Base-by-base conservation (phyloP, 2,329 filamentous ascomycete genomes). In the Botryotinia convoluta region DNA sequence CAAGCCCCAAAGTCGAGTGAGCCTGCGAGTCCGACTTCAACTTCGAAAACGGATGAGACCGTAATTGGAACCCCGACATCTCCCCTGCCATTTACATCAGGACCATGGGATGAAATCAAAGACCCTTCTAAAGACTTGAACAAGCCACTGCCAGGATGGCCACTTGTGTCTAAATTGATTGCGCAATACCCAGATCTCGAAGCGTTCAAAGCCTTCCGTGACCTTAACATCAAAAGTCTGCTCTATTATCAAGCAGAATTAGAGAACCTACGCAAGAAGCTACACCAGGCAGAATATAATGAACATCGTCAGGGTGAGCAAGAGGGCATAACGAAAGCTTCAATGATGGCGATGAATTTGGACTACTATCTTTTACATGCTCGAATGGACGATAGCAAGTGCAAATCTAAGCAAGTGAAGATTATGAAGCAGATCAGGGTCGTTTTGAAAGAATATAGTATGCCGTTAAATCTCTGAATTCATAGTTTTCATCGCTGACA, bases 211-310 rank as follows among this genome's bases (percentile, higher is more conserved):
- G 29, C 63, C 9, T 77, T 75, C 48, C 72, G 48, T 35, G 75
- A 76, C 62, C 72, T 77, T 3, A 74, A 75, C 22, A 60, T 76
- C 35, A 77, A 77, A 45, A 73, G 67, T n/a, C 61, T 77, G 10
- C 73, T 77, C 9, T 77, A 77, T 61, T 77, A 76, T 57, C 76
- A 77, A 65, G 73, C 73, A 7, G 71, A 77, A 35, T 62, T 77
- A 18, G 39, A 42, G 8, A 12, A 35, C 5, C 26, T 76, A 6
- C 72, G 64, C 35, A 68, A 59, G 54, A 29, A 72, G 4, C 67
- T 77, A 1, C 74, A 75, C 48, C n/a, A 73, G 18, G 20, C 69
- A 20, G 76, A 77, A 42, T 74, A 68, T 62, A 44, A 67, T 18
- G 74, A 77, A 45, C 35, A 68, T 35, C 63, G 45, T 7, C 9